Percentiles rank a stretch among this genome's conserved stretches.
These are phyloP conservation scores for Salix koriyanagi DNA, from an alignment of 345 rosid genomes.

Conservation along the genomic window DNA sequence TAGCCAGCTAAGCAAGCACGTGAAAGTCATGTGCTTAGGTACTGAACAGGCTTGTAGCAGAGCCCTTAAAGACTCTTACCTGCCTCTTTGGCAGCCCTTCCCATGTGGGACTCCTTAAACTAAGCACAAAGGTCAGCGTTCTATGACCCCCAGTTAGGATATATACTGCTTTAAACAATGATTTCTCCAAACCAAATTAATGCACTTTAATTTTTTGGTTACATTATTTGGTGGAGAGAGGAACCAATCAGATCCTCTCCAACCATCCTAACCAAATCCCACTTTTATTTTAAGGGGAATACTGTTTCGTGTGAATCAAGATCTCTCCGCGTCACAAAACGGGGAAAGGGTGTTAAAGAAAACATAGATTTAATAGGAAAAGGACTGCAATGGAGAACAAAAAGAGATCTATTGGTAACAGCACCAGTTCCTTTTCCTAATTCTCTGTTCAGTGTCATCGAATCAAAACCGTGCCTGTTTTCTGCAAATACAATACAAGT, in stretches of 20 bases:
- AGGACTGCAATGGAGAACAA: background rate
- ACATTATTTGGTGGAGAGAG: background rate
- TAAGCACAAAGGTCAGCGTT: conserved; percentile 19
- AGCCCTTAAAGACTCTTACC: background rate
- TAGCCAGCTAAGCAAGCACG: conserved; percentile 34
- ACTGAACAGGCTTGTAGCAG: conserved; percentile 18
- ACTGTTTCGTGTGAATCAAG: background rate
- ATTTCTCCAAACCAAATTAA: conserved; percentile 1
- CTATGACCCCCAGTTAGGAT: conserved; percentile 15
- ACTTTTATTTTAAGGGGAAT: background rate
- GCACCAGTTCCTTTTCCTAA: background rate
- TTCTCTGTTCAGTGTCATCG: background rate
- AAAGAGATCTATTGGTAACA: background rate
- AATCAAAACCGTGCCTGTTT: background rate
- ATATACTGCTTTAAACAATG: background rate
- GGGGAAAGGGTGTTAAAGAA: background rate
- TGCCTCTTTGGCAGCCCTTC: conserved; percentile 22
- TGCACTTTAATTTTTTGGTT: background rate
- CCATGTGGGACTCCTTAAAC: conserved; percentile 34
- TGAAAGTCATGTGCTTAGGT: conserved; percentile 57
- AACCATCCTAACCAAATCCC: background rate
- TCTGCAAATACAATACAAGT: background rate
- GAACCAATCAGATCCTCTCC: background rate
- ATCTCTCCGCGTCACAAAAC: background rate
- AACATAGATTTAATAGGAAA: background rate